A percentile compares a stretch with the other conserved stretches of the same genome.
These are phyloP conservation scores for Heterobasidion occidentale DNA, from an alignment of 1,284 basidiomycete species.

Conservation along the genomic window DNA sequence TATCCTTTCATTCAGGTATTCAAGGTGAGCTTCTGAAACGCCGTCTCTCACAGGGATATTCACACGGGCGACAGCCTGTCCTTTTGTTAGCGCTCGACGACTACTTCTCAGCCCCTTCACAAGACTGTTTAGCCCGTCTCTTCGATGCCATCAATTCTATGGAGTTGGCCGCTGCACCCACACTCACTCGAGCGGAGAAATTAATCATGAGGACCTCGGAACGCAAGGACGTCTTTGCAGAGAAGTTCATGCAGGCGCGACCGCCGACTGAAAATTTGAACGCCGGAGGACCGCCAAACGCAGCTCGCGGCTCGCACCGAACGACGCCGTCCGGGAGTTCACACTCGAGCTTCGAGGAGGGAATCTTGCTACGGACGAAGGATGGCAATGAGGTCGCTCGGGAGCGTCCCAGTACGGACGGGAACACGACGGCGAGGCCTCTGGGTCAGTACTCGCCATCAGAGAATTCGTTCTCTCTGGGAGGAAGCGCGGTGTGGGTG, in stretches of 20 bases:
- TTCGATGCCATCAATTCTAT: conserved; percentile 93
- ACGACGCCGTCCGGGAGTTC: conserved; percentile 52
- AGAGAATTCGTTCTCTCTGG: conserved; percentile 62
- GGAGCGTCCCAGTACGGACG: conserved; percentile 28
- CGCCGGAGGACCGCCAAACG: conserved; percentile 3
- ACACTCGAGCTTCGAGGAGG: conserved; percentile 60
- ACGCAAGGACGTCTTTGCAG: conserved; percentile 85
- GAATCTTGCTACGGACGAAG: conserved; percentile 37
- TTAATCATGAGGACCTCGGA: conserved; percentile 86
- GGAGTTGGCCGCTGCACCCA: conserved; percentile 76
- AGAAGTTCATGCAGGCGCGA: conserved; percentile 49
- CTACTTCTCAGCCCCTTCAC: conserved; percentile 84
- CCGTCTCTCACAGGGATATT: background rate
- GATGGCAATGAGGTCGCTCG: conserved; percentile 22
- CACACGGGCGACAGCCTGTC: conserved; percentile 57
- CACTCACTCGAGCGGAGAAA: conserved; percentile 76
- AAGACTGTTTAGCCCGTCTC: conserved; percentile 80
- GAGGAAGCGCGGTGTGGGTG: conserved; percentile 74
- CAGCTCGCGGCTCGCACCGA: conserved; percentile 27
- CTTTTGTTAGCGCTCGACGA: conserved; percentile 92
- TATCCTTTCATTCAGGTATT: conserved; percentile 97
- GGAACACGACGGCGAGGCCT: conserved; percentile 26
- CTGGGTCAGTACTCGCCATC: conserved; percentile 44
- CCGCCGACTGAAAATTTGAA: conserved; percentile 6
- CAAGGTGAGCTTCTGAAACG: conserved; percentile 53